phyloP scores from a whole-genome alignment of 2,329 filamentous ascomycete species.

The Pseudogymnoascus sp. region DNA sequence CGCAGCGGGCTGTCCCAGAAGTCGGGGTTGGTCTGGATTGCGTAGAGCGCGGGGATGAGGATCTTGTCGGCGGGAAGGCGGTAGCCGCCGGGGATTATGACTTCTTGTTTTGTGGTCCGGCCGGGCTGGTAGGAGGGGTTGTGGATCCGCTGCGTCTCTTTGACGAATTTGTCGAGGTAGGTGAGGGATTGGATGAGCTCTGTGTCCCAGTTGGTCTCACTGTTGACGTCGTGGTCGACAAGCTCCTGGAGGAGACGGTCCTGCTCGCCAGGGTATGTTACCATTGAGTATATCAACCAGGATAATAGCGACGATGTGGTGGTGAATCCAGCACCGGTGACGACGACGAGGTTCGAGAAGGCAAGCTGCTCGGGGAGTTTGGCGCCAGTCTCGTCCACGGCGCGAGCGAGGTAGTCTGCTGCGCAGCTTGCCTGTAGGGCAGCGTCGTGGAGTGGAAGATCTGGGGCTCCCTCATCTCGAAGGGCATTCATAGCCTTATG shows the following conservation, averaged over 20 bases:
- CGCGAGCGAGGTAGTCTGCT: conserved; percentile 29
- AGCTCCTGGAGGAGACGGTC: conserved; percentile 38
- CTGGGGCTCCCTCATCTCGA: conserved; percentile 27
- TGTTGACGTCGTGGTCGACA: conserved; percentile 29
- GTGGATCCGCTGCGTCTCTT: conserved; percentile 37
- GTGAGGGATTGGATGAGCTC: conserved; percentile 29
- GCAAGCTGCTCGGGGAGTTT: conserved; percentile 33
- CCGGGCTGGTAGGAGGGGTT: conserved; percentile 40
- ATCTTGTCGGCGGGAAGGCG: conserved; percentile 30
- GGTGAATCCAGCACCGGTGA: conserved; percentile 37
- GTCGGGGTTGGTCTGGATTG: conserved; percentile 19
- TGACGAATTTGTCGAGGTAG: conserved; percentile 35
- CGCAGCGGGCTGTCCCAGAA: conserved; percentile 16
- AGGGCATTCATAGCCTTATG: conserved; percentile 30
- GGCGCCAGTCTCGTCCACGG: conserved; percentile 34
- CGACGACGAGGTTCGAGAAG: conserved; percentile 28
- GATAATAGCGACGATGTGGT: conserved; percentile 38
- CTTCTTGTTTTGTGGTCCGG: conserved; percentile 35
- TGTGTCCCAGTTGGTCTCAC: conserved; percentile 26
- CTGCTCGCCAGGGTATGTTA: conserved; percentile 35
- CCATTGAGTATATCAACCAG: conserved; percentile 37
- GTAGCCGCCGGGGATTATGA: conserved; percentile 39
- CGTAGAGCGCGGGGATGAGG: conserved; percentile 18
- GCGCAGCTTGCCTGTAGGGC: conserved; percentile 28
- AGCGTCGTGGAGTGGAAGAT: conserved; percentile 30